Evolutionary conservation across 805 yeast genomes (phyloP).

Genomic region (Pichia cephalocereana): DNA sequence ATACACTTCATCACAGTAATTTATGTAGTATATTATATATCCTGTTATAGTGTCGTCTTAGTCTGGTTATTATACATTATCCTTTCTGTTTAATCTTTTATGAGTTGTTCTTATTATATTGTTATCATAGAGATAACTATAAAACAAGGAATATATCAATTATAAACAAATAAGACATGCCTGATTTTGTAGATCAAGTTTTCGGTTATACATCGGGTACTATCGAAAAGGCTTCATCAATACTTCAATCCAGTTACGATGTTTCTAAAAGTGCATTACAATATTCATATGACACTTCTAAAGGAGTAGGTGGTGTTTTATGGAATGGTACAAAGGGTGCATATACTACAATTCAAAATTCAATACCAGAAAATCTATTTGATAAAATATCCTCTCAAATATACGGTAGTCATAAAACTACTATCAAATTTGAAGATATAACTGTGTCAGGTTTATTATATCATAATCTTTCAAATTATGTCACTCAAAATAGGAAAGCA

Average conservation of each 20-base stretch:
- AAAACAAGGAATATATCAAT: too few species aligned
- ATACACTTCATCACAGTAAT: too few species aligned
- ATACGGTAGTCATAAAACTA: not conserved
- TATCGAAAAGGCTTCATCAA: conserved; percentile 1
- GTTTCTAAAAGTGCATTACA: conserved; percentile 4
- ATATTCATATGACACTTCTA: conserved; percentile 3
- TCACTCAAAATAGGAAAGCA: not conserved
- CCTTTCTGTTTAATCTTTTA: too few species aligned
- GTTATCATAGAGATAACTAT: too few species aligned
- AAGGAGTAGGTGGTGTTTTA: conserved; percentile 1
- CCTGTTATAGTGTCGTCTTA: too few species aligned
- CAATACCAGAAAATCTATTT: not conserved
- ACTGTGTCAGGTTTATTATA: not conserved
- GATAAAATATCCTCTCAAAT: not conserved
- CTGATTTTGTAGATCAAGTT: conserved; percentile 15
- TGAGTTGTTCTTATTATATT: too few species aligned
- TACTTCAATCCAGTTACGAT: not conserved
- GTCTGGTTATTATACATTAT: too few species aligned
- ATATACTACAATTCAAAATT: not conserved
- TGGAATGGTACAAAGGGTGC: not conserved
- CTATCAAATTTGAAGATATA: not conserved
- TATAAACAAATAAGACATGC: conserved; percentile 5
- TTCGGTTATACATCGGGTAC: conserved; percentile 7
- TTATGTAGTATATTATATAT: too few species aligned
- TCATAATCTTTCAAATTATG: not conserved